These are phyloP conservation scores for Eucalyptus pauciflora DNA, from an alignment of 345 rosid species.

Conservation along the genomic window DNA sequence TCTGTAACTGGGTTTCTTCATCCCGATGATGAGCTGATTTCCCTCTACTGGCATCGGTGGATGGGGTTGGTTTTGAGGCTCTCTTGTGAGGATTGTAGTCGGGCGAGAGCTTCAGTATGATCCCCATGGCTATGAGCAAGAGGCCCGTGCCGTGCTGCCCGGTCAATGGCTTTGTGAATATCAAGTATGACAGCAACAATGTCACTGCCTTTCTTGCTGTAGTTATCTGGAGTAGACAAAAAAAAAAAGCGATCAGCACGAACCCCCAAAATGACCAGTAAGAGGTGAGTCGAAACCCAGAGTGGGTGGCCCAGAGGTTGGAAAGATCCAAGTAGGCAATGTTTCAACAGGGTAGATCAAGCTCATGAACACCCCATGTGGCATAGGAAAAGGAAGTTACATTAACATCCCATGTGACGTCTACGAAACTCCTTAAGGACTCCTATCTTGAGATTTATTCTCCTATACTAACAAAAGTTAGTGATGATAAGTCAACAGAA, in stretches of 20 bases:
- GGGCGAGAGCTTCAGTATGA: conserved; percentile 49
- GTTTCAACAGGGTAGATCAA: not conserved
- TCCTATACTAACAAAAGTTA: not conserved
- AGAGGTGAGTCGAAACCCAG: not conserved
- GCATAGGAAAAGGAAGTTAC: not conserved
- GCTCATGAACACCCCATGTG: not conserved
- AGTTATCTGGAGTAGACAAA: conserved; percentile 20
- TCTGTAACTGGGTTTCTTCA: not conserved
- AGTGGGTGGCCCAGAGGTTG: not conserved
- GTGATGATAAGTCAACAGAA: not conserved
- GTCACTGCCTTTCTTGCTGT: conserved; percentile 71
- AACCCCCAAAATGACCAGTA: not conserved
- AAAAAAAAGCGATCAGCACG: not conserved
- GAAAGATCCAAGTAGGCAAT: not conserved
- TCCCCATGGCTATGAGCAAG: conserved; percentile 68
- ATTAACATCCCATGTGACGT: not conserved
- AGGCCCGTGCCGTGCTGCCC: conserved; percentile 76
- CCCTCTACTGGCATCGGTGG: not conserved
- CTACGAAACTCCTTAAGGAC: not conserved
- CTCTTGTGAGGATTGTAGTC: conserved; percentile 3
- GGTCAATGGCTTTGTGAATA: conserved; percentile 81
- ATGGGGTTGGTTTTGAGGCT: not conserved
- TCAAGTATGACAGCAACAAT: conserved; percentile 65
- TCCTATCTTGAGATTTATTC: not conserved
- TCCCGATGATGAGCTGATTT: not conserved